Evolutionary conservation across 768 basidiomycete species (phyloP), one percentile per base, ranked within the genome.

Genomic region (Leucocoprinus sp.): DNA sequence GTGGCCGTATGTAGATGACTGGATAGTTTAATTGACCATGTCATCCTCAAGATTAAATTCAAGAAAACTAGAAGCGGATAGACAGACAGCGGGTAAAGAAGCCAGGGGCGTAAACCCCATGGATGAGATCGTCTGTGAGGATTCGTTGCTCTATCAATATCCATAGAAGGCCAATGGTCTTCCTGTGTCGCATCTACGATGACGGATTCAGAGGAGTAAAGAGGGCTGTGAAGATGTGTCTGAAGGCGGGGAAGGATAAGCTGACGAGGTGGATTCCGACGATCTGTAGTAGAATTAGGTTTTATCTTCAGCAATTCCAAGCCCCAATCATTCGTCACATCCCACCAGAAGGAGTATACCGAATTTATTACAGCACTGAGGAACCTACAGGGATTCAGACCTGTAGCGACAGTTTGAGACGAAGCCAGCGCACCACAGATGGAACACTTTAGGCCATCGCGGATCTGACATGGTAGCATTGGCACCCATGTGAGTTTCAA

Each of bases 301-400:
- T 57, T 54, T 18, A 60, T 51, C 43, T 71, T 72, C 48, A 98
- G 66, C 34, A 97, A 65, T 36, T 81, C 76, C 44, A 99, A 71
- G 4, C 96, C 96, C 93, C 95, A 99, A 60, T 99, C 96, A 60
- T 95, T 89, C 38, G 90, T 92, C 34, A 98, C 75, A 64, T 98
- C 96, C 96, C 96, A 99, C 89, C 92, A 99, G 62, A 95, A 98
- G 2, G 93, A 93, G 63, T 91, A 99, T 23, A 87, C 61, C 2
- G 93, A 95, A 63, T 98, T 98, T 56, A 95, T 61, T 27, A 77
- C 72, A 18, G 90, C 93, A 8, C 83, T 77, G 36, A 96, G 62
- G 12, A 97, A 62, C 93, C 92, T 95, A 46, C 17, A 33, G 23
- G 34, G 23, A 51, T 54, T 42, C 38, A 37, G 26, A 37, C 41